Conservation (phyloP, 2,329 filamentous ascomycete species). For the Pseudogymnoascus sp. region DNA sequence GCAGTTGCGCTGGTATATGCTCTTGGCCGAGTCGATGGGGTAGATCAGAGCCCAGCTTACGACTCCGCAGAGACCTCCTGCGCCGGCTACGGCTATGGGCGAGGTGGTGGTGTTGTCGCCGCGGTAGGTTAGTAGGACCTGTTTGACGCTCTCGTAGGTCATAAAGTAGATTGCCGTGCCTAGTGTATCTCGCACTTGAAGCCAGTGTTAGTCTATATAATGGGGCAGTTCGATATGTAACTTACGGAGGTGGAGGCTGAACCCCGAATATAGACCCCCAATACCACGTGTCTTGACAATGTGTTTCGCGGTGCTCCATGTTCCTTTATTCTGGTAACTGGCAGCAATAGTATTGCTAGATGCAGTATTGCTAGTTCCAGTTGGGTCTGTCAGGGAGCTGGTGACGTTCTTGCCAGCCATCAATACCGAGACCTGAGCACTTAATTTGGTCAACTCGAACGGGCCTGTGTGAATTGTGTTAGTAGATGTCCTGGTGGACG, state of each 20-base stretch:
- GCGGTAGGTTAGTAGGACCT: constrained; percentile 66
- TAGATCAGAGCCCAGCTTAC: constrained; percentile 65
- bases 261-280: constrained; percentile 70
- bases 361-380: constrained; percentile 19
- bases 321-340: constrained; percentile 72
- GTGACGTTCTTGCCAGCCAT: constrained; percentile 51
- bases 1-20: constrained; percentile 75
- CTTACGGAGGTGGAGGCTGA: constrained; percentile 69
- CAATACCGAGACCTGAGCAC: constrained; percentile 74
- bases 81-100: constrained; percentile 67
- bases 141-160: constrained; percentile 81
- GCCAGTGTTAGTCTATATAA: constrained; percentile 9
- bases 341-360: constrained; percentile 38
- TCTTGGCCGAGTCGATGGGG: constrained; percentile 75
- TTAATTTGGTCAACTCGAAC: constrained; percentile 84
- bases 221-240: constrained; percentile 14
- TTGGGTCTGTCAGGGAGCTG: constrained; percentile 21
- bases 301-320: constrained; percentile 65
- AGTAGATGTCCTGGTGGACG: not conserved
- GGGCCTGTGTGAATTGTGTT: constrained; percentile 43
- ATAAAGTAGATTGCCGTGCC: constrained; percentile 83
- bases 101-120: constrained; percentile 66
- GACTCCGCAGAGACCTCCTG: constrained; percentile 73
- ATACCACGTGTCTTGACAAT: constrained; percentile 68
- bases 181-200: constrained; percentile 66